Percentiles rank a stretch among this genome's conserved stretches.
Evolutionary conservation across 371 early-diverging fungal genomes (phyloP).

Genomic region (Zopfochytrium polystomum): DNA sequence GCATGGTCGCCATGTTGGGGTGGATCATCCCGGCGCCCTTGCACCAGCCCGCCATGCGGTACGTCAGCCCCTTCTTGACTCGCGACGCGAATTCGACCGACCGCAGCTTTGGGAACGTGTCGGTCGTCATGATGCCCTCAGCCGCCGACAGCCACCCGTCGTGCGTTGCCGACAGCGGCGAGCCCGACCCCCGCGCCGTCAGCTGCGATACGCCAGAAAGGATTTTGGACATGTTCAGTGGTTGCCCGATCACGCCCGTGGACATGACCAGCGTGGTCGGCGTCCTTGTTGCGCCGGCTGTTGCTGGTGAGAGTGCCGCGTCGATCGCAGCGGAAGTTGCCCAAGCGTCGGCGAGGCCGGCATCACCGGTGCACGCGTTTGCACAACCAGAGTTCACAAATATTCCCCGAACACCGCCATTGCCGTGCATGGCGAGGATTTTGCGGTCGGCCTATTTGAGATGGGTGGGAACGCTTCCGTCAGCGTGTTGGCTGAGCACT

Average conservation of each 20-base stretch:
- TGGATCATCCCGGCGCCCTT: constrained; percentile 93
- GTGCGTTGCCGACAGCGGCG: constrained; percentile 40
- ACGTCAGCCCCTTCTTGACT: constrained; percentile 36
- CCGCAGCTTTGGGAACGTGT: constrained; percentile 89
- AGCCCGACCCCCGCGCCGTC: constrained; percentile 32
- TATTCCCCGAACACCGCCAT: constrained; percentile 51
- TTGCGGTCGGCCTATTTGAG: too few species aligned
- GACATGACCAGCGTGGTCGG: constrained; percentile 79
- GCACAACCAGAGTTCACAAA: constrained; percentile 93
- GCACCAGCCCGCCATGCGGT: constrained; percentile 84
- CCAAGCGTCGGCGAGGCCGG: constrained; percentile 77
- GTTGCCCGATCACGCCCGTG: constrained; percentile 95
- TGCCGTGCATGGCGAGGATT: constrained; percentile 36
- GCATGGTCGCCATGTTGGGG: constrained; percentile 75
- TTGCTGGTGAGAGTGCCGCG: constrained; percentile 4
- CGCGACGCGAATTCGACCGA: constrained; percentile 60
- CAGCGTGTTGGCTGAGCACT: too few species aligned
- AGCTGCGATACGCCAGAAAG: constrained; percentile 63
- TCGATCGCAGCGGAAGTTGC: constrained; percentile 54
- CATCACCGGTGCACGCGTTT: constrained; percentile 90
- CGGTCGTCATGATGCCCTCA: constrained; percentile 92
- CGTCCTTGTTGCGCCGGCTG: background rate
- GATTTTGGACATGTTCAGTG: constrained; percentile 81
- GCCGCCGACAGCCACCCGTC: constrained; percentile 77
- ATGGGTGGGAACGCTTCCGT: too few species aligned